A percentile compares a stretch with the other conserved stretches of the same genome.
Evolutionary conservation across 345 rosid genomes (phyloP).

Genomic region (Brassica carinata): DNA sequence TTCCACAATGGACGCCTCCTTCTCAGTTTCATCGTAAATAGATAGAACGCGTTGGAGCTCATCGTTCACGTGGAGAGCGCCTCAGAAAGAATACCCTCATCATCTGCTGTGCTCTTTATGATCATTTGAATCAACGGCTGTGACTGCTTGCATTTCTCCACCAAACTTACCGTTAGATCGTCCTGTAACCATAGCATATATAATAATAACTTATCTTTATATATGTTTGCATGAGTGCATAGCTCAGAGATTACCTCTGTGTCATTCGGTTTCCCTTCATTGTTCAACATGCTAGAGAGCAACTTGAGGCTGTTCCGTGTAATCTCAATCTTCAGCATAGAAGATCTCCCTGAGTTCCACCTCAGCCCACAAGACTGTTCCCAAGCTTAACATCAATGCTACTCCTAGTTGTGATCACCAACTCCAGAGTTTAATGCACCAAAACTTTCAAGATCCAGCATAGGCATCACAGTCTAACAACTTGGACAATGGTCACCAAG

Average conservation of each 20-base stretch:
- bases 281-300: slow-evolving; percentile 72
- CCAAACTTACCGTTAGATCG: slow-evolving; percentile 61
- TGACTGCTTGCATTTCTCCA: slow-evolving; percentile 81
- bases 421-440: slow-evolving; percentile 34
- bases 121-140: slow-evolving; percentile 68
- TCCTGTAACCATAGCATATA: slow-evolving; percentile 72
- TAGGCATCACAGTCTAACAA: slow-evolving; percentile 6
- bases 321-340: slow-evolving; percentile 49
- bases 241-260: slow-evolving; percentile 44
- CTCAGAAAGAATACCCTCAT: slow-evolving; percentile 73
- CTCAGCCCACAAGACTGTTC: slow-evolving; percentile 33
- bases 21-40: slow-evolving; percentile 19
- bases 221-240: background rate
- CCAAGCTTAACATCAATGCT: slow-evolving; percentile 21
- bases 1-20: slow-evolving; percentile 18
- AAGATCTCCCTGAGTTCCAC: slow-evolving; percentile 48
- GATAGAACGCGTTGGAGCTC: slow-evolving; percentile 66
- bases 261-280: slow-evolving; percentile 55
- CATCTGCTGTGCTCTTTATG: slow-evolving; percentile 70
- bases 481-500: no score
- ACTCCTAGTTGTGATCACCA: slow-evolving; percentile 21
- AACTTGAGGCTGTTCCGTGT: slow-evolving; percentile 74
- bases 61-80: slow-evolving; percentile 80
- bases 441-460: slow-evolving; percentile 29
- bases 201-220: no score